phyloP scores from a whole-genome alignment of 1,284 basidiomycete genomes.

The Vanrija pseudolonga region DNA sequence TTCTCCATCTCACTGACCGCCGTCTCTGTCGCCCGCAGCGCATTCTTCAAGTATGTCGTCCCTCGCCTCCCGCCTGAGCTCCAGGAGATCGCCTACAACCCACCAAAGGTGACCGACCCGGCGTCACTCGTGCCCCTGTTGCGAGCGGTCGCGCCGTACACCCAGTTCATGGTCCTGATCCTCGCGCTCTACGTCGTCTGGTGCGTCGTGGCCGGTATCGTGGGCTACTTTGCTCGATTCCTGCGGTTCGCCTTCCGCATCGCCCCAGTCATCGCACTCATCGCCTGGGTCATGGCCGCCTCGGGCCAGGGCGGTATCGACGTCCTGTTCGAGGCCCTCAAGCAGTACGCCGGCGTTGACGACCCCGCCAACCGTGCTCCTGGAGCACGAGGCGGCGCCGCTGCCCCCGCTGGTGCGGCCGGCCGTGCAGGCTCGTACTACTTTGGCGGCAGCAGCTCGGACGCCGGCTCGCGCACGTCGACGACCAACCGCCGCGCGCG shows the following conservation, averaged over 20 bases:
- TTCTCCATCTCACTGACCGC: conserved; percentile 4
- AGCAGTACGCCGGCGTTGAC: conserved; percentile 32
- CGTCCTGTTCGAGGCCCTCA: conserved; percentile 35
- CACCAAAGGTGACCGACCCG: conserved; percentile 32
- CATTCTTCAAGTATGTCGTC: conserved; percentile 20
- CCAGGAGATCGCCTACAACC: conserved; percentile 27
- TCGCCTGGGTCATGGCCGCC: conserved; percentile 41
- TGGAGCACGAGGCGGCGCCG: not conserved
- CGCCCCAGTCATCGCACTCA: conserved; percentile 37
- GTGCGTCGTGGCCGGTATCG: conserved; percentile 27
- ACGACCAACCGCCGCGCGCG: too few relatives aligned
- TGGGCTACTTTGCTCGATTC: conserved; percentile 38
- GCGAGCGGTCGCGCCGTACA: conserved; percentile 31
- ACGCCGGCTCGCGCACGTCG: too few relatives aligned
- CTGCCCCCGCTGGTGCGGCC: not conserved
- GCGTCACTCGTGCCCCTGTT: conserved; percentile 35
- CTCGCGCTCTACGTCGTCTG: conserved; percentile 40
- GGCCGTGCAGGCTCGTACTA: not conserved
- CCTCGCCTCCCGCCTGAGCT: conserved; percentile 33
- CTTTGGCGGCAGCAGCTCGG: too few relatives aligned
- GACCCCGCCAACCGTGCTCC: not conserved
- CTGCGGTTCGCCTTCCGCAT: conserved; percentile 38
- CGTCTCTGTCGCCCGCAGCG: conserved; percentile 6
- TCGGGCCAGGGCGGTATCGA: conserved; percentile 42
- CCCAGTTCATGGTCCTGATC: conserved; percentile 34